These are phyloP conservation scores for Nectriaceae sp. DNA, from an alignment of 2,329 filamentous ascomycete genomes.

Conservation along the genomic window DNA sequence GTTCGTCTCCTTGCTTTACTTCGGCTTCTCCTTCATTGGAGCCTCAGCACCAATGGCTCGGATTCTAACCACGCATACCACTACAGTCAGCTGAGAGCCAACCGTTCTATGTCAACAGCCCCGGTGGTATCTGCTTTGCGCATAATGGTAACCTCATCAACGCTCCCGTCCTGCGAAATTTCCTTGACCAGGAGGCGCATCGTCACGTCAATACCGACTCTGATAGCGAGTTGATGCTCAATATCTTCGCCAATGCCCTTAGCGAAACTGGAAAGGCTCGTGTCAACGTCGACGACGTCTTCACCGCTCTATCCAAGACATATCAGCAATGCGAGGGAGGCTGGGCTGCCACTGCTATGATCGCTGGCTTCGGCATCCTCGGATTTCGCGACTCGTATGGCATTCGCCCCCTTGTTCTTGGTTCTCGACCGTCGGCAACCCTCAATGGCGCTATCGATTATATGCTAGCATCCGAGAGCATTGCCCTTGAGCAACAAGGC, in stretches of 20 bases:
- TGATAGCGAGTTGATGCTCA: slow-evolving; percentile 73
- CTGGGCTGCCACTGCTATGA: slow-evolving; percentile 80
- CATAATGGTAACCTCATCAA: too few relatives aligned
- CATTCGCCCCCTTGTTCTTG: slow-evolving; percentile 80
- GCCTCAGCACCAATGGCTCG: too few relatives aligned
- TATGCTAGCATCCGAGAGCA: slow-evolving; percentile 87
- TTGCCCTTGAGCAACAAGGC: slow-evolving; percentile 79
- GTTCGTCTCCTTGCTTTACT: too few relatives aligned
- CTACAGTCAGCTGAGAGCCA: too few relatives aligned
- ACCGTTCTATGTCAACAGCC: too few relatives aligned
- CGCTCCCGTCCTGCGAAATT: slow-evolving; percentile 65
- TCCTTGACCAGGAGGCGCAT: slow-evolving; percentile 75
- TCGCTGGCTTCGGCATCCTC: slow-evolving; percentile 78
- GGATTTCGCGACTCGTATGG: slow-evolving; percentile 66
- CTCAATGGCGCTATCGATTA: slow-evolving; percentile 71
- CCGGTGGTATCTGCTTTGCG: too few relatives aligned
- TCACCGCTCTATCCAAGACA: slow-evolving; percentile 70
- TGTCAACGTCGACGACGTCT: slow-evolving; percentile 77
- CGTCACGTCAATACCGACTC: slow-evolving; percentile 89
- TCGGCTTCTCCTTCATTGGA: background rate
- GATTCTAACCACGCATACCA: too few relatives aligned
- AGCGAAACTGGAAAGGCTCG: slow-evolving; percentile 79
- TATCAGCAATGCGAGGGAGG: slow-evolving; percentile 74
- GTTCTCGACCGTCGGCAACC: slow-evolving; percentile 68
- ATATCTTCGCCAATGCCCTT: slow-evolving; percentile 82